Percentiles rank a stretch among this genome's conserved stretches.
phyloP scores from a whole-genome alignment of 2,329 filamentous ascomycete genomes.

The Phaeosphaeriaceae sp. region DNA sequence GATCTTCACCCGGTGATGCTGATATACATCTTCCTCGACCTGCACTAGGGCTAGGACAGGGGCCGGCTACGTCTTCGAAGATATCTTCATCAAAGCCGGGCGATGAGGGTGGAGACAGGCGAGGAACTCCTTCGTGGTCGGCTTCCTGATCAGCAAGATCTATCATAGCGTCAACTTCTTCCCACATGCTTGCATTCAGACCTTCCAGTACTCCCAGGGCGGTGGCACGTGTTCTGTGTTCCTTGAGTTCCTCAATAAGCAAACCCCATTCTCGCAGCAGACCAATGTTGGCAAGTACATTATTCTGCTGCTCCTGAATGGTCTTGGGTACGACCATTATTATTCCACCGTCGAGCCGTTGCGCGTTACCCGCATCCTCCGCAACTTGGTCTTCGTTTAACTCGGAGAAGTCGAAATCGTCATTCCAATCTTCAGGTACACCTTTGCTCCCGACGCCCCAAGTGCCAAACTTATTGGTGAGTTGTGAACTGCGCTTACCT shows the following conservation, averaged over 20 bases:
- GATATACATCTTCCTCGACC: conserved; percentile 37
- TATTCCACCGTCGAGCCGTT: conserved; percentile 53
- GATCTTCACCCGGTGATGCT: conserved; percentile 36
- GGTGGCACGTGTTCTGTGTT: conserved; percentile 72
- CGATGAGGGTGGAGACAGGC: conserved; percentile 61
- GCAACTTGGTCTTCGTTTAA: conserved; percentile 48
- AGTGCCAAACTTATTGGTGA: conserved; percentile 75
- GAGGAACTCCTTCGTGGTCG: conserved; percentile 62
- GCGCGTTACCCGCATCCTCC: conserved; percentile 44
- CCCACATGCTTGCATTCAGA: conserved; percentile 68
- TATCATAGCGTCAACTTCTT: conserved; percentile 86
- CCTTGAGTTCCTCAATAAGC: conserved; percentile 82
- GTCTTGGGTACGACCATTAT: conserved; percentile 76
- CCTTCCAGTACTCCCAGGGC: conserved; percentile 70
- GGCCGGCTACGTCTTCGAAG: conserved; percentile 60
- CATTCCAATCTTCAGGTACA: conserved; percentile 86
- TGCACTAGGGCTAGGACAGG: conserved; percentile 42
- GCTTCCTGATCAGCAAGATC: conserved; percentile 75
- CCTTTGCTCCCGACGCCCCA: conserved; percentile 82
- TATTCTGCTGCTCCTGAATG: conserved; percentile 81
- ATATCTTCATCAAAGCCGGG: conserved; percentile 65
- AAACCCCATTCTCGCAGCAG: conserved; percentile 81
- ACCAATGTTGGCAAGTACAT: conserved; percentile 82
- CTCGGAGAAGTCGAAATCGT: conserved; percentile 81
- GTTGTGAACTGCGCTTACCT: conserved; percentile 60